Conservation (phyloP, 2,329 filamentous ascomycete species). For the Aspergillus thermomutatus region DNA sequence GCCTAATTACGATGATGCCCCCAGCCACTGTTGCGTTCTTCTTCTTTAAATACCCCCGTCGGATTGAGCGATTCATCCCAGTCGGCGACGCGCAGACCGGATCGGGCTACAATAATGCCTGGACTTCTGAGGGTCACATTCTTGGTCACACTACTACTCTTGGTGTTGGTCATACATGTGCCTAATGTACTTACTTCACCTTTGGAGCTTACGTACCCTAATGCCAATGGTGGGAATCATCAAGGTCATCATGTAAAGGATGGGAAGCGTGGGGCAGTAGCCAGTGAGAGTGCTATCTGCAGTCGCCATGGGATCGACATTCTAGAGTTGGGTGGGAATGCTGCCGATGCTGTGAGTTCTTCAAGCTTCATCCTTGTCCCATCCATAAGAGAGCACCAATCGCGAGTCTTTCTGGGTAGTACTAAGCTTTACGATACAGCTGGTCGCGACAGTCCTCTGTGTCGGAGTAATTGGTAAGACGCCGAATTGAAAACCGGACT, state of each 20-base stretch:
- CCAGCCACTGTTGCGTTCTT: conserved; percentile 14
- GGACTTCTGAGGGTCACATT: conserved; percentile 15
- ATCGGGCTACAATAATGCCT: conserved; percentile 13
- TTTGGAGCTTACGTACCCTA: conserved; percentile 11
- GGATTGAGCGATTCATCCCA: not conserved
- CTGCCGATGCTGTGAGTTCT: conserved; percentile 63
- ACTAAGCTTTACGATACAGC: conserved; percentile 27
- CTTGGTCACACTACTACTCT: conserved; percentile 15
- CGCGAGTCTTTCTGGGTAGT: conserved; percentile 7
- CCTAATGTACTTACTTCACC: conserved; percentile 21
- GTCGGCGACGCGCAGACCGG: not conserved
- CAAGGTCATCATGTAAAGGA: conserved; percentile 29
- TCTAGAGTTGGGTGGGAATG: conserved; percentile 63
- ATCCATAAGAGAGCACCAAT: not conserved
- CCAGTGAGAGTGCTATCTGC: conserved; percentile 67
- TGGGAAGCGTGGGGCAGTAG: conserved; percentile 58
- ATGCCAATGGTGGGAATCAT: not conserved
- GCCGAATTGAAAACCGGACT: not conserved
- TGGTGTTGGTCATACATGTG: conserved; percentile 20
- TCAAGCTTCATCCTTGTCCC: not conserved
- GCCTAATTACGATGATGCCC: not conserved
- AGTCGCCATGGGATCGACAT: conserved; percentile 66
- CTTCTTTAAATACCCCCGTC: not conserved
- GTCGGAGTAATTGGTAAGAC: conserved; percentile 64
- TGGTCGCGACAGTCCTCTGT: conserved; percentile 71